These are phyloP conservation scores for Zizania latifolia DNA, from an alignment of 176 grass and related monocot species.

Conservation along the genomic window DNA sequence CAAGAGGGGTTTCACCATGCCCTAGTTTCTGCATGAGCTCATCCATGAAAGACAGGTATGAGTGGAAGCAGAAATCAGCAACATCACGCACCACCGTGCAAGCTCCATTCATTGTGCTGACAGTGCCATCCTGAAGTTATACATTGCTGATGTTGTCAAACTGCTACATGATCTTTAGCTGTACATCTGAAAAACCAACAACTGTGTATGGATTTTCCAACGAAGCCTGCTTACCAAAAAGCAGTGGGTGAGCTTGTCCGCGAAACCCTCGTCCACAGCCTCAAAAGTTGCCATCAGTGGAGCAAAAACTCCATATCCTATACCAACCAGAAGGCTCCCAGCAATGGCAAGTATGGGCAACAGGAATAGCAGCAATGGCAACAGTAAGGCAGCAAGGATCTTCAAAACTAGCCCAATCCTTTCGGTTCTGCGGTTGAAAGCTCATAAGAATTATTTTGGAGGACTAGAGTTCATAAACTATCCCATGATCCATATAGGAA, in stretches of 20 bases:
- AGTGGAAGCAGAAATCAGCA: conserved; percentile 82
- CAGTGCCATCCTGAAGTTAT: conserved; percentile 56
- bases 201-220: background rate
- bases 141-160: background rate
- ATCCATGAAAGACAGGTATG: conserved; percentile 92
- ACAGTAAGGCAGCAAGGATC: conserved; percentile 31
- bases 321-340: conserved; percentile 58
- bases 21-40: conserved; percentile 54
- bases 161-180: background rate
- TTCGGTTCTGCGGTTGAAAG: conserved; percentile 44
- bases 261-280: conserved; percentile 44
- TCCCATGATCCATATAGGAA: background rate
- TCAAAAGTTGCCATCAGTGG: conserved; percentile 81
- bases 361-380: conserved; percentile 55
- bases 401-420: conserved; percentile 56
- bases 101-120: conserved; percentile 40
- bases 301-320: conserved; percentile 63
- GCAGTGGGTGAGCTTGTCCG: conserved; percentile 61
- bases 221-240: conserved; percentile 39
- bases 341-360: conserved; percentile 41
- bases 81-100: conserved; percentile 71
- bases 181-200: background rate
- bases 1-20: conserved; percentile 54
- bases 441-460: background rate
- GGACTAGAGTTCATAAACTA: background rate